Evolutionary conservation across 75 land plant genomes (phyloP).

Genomic region (Selaginella tamariscina): DNA sequence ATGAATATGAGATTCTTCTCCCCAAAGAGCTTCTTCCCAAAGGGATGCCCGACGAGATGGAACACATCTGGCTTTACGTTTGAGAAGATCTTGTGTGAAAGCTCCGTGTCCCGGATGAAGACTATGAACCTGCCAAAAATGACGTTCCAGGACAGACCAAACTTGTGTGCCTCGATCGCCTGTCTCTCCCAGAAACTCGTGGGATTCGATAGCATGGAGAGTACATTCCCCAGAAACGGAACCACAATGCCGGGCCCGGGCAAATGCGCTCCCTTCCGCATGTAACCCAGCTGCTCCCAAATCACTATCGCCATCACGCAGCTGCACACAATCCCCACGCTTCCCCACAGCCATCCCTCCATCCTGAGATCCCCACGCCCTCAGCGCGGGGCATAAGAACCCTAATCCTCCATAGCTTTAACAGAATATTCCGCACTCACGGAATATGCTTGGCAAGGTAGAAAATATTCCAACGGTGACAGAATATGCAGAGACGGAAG

Average conservation of each 20-base stretch:
- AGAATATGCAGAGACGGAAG: neutral
- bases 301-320: conserved; percentile 1
- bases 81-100: conserved; percentile 72
- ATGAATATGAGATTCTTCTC: conserved; percentile 81
- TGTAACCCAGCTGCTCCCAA: conserved; percentile 50
- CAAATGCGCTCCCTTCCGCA: conserved; percentile 38
- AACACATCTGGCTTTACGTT: conserved; percentile 80
- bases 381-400: neutral
- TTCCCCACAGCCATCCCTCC: neutral
- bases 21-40: conserved; percentile 90
- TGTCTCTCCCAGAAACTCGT: conserved; percentile 62
- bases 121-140: conserved; percentile 65
- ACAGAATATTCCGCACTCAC: neutral
- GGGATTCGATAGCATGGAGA: conserved; percentile 47
- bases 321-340: neutral
- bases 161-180: conserved; percentile 30
- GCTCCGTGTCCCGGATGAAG: conserved; percentile 59
- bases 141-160: conserved; percentile 58
- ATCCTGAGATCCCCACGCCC: neutral
- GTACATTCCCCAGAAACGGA: conserved; percentile 66
- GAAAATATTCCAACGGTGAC: neutral
- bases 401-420: neutral
- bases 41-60: conserved; percentile 79
- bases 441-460: neutral
- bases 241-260: conserved; percentile 62